Evolutionary conservation across 352 stramenopile genomes (phyloP).

Genomic region (Phytophthora foliorum): DNA sequence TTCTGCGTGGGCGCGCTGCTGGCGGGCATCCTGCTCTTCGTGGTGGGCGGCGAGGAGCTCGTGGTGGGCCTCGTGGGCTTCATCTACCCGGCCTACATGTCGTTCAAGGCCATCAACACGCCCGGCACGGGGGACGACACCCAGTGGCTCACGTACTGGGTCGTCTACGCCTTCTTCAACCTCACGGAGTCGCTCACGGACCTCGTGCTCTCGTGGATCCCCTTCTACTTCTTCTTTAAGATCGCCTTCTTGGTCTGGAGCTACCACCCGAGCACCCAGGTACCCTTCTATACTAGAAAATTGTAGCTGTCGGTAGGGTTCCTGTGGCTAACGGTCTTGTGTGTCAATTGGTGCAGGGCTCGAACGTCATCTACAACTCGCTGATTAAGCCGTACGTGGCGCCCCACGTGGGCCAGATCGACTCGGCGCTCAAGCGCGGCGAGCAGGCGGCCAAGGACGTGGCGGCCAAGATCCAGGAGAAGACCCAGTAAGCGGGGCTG

Average conservation of each 20-base stretch:
- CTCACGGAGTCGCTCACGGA: slow-evolving; percentile 93
- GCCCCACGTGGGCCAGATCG: slow-evolving; percentile 73
- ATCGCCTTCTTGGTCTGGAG: slow-evolving; percentile 88
- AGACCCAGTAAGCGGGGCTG: slow-evolving; percentile 50
- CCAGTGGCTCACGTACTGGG: slow-evolving; percentile 93
- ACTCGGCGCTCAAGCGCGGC: slow-evolving; percentile 69
- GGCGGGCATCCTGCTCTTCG: slow-evolving; percentile 75
- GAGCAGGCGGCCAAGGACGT: slow-evolving; percentile 62
- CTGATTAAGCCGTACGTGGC: slow-evolving; percentile 88
- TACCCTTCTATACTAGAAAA: slow-evolving; percentile 34
- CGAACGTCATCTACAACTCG: slow-evolving; percentile 86
- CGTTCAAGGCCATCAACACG: slow-evolving; percentile 91
- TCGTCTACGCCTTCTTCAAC: slow-evolving; percentile 98
- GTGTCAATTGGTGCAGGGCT: slow-evolving; percentile 51
- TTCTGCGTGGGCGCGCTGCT: slow-evolving; percentile 62
- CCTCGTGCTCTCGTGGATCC: slow-evolving; percentile 84
- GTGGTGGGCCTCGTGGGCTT: slow-evolving; percentile 88
- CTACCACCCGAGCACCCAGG: slow-evolving; percentile 82
- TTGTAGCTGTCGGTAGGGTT: no score
- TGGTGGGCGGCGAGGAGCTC: slow-evolving; percentile 80
- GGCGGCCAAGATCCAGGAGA: slow-evolving; percentile 61
- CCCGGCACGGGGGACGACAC: slow-evolving; percentile 79
- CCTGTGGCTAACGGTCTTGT: slow-evolving; percentile 25
- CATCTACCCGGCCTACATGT: slow-evolving; percentile 91
- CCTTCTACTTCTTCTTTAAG: slow-evolving; percentile 92